phyloP scores from a whole-genome alignment of 768 basidiomycete genomes.

The Austroboletus festivus region DNA sequence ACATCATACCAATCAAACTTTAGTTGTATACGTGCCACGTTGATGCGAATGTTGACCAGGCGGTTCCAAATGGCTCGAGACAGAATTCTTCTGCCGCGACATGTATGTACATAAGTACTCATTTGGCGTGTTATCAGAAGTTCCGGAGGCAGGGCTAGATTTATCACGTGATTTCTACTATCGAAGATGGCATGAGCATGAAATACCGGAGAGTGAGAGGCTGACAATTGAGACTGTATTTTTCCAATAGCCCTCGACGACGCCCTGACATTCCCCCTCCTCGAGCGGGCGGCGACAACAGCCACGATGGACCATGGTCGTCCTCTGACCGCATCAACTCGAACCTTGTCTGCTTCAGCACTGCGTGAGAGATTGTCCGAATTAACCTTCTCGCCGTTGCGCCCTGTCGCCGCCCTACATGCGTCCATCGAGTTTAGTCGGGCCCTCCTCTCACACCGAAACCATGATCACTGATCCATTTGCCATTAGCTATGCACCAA shows the following conservation, averaged over 20 bases:
- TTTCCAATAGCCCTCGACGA: neutral
- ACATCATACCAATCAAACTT: too few relatives aligned
- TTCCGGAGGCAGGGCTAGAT: too few relatives aligned
- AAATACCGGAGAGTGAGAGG: too few relatives aligned
- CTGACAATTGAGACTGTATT: conserved; percentile 1
- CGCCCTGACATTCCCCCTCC: neutral
- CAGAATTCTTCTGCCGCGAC: too few relatives aligned
- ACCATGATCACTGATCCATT: conserved; percentile 4
- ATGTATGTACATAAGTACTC: too few relatives aligned
- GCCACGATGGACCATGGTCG: conserved; percentile 33
- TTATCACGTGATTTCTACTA: neutral
- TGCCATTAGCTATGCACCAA: conserved; percentile 69
- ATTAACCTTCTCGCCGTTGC: conserved; percentile 54
- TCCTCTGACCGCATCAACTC: conserved; percentile 37
- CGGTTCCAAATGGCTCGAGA: too few relatives aligned
- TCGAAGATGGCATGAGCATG: too few relatives aligned
- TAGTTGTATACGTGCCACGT: too few relatives aligned
- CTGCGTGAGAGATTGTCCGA: conserved; percentile 62
- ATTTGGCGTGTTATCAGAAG: too few relatives aligned
- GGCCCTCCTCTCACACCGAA: conserved; percentile 11
- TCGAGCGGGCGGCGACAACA: conserved; percentile 4
- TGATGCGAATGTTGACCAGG: too few relatives aligned
- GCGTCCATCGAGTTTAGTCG: conserved; percentile 80
- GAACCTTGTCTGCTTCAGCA: conserved; percentile 57
- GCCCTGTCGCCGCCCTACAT: conserved; percentile 62